These are phyloP conservation scores for Amanita rubescens DNA, from an alignment of 768 basidiomycete genomes.

Conservation along the genomic window DNA sequence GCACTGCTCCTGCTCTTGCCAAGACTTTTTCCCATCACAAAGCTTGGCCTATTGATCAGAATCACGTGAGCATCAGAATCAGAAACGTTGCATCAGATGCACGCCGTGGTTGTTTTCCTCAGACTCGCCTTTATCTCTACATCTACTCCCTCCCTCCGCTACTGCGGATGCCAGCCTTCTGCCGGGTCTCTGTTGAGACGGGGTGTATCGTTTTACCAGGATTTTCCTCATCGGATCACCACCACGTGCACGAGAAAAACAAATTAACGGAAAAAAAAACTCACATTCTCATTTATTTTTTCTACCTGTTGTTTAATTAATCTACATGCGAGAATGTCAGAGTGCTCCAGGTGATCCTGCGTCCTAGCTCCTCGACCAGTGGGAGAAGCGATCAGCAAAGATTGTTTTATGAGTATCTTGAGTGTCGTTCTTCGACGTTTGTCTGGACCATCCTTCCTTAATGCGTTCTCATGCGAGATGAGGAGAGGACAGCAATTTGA, in stretches of 20 bases:
- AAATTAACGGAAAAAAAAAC: constrained; percentile 13
- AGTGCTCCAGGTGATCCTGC: constrained; percentile 85
- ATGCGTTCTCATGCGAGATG: constrained; percentile 20
- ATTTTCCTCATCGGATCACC: constrained; percentile 62
- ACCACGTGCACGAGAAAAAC: constrained; percentile 10
- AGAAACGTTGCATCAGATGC: not conserved
- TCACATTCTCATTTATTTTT: constrained; percentile 19
- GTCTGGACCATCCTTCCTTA: constrained; percentile 81
- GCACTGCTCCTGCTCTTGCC: not conserved
- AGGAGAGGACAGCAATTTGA: constrained; percentile 75
- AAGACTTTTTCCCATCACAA: not conserved
- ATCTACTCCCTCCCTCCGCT: constrained; percentile 55
- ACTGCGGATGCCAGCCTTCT: constrained; percentile 15
- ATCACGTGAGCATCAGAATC: not conserved
- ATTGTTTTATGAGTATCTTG: constrained; percentile 76
- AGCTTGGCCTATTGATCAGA: not conserved
- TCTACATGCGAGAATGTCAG: constrained; percentile 7
- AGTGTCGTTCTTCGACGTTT: constrained; percentile 69
- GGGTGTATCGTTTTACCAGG: constrained; percentile 89
- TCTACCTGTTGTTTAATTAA: not conserved
- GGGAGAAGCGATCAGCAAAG: constrained; percentile 89
- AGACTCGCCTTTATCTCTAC: constrained; percentile 88
- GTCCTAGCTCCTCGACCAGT: constrained; percentile 82
- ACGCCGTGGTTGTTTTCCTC: constrained; percentile 31
- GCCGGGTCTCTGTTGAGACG: constrained; percentile 25